Evolutionary conservation across 192 early-diverging fungal species (phyloP).

Genomic region (Phycomyces blakesleeanus): DNA sequence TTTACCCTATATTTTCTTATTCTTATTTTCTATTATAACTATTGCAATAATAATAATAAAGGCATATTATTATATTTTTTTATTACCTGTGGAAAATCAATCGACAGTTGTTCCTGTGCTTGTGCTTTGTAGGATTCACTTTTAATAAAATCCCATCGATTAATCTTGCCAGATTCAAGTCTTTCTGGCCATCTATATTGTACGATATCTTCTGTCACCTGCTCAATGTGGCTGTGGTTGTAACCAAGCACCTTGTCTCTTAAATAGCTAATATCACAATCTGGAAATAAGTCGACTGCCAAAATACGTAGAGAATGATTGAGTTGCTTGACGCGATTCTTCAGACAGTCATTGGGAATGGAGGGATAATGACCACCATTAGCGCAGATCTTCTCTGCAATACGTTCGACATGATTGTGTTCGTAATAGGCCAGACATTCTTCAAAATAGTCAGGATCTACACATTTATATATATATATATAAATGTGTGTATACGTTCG

Average conservation of each 20-base stretch:
- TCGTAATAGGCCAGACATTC: conserved; percentile 30
- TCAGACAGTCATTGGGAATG: conserved; percentile 15
- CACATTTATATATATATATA: too few species aligned
- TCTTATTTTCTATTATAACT: too few species aligned
- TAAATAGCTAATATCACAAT: conserved; percentile 33
- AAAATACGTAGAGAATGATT: conserved; percentile 25
- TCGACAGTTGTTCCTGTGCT: conserved; percentile 10
- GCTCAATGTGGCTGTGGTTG: conserved; percentile 26
- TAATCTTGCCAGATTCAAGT: conserved; percentile 24
- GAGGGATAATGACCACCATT: conserved; percentile 31
- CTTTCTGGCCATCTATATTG: conserved; percentile 17
- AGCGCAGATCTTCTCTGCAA: conserved; percentile 34
- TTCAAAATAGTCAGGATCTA: conserved; percentile 37
- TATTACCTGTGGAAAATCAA: conserved; percentile 32
- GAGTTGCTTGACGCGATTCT: conserved; percentile 9
- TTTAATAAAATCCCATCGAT: conserved; percentile 8
- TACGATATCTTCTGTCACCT: conserved; percentile 15
- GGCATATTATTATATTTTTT: background rate
- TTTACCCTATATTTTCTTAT: too few species aligned
- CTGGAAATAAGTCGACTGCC: conserved; percentile 36
- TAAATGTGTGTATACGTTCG: too few species aligned
- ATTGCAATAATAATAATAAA: too few species aligned
- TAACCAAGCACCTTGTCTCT: conserved; percentile 18
- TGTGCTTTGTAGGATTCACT: conserved; percentile 18
- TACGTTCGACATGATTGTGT: conserved; percentile 29